phyloP scores from a whole-genome alignment of 805 yeast genomes.

The Scheffersomyces amazonensis region DNA sequence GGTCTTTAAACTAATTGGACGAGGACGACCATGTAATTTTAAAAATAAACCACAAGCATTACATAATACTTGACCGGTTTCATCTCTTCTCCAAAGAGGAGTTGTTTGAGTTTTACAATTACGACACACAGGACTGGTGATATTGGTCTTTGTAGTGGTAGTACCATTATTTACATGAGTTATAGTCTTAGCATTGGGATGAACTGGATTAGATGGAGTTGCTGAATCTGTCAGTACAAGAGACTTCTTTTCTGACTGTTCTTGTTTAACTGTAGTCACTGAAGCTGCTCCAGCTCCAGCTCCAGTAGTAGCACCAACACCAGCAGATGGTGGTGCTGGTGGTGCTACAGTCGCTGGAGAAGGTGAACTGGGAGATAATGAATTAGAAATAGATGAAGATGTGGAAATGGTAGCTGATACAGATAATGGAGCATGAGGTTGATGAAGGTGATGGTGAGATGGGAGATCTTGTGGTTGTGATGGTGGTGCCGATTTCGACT shows the following conservation, averaged over 20 bases:
- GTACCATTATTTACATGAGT: conserved; percentile 57
- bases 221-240: neutral
- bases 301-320: too few species aligned
- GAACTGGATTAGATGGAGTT: conserved; percentile 31
- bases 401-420: conserved; percentile 1
- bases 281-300: too few species aligned
- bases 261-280: too few species aligned
- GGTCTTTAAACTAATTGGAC: conserved; percentile 88
- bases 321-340: neutral
- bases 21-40: conserved; percentile 86
- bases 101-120: conserved; percentile 92
- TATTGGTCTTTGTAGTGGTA: conserved; percentile 62
- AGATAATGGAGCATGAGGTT: conserved; percentile 1
- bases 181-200: conserved; percentile 64
- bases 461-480: neutral
- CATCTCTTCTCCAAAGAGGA: conserved; percentile 94
- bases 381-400: neutral
- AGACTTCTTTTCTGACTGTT: neutral
- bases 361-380: neutral
- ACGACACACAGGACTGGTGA: conserved; percentile 71
- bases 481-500: too few species aligned
- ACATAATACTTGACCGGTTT: conserved; percentile 72
- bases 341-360: neutral
- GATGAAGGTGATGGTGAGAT: neutral
- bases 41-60: conserved; percentile 92